phyloP scores from a whole-genome alignment of 495 filamentous ascomycete genomes.

The Penicillium verhagenii region DNA sequence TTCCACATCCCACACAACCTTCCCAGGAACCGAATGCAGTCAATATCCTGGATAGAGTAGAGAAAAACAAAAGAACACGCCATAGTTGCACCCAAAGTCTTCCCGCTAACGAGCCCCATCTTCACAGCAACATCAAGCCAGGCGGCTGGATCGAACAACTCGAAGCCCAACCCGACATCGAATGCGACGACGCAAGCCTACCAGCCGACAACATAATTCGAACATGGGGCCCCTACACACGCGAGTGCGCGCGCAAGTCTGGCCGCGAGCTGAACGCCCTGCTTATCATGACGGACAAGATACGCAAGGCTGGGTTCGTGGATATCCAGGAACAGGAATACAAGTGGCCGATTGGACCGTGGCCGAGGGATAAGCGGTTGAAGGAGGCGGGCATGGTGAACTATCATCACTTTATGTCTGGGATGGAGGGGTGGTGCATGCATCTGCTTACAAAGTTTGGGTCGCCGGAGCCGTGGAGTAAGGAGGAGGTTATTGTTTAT shows the following conservation, averaged over 20 bases:
- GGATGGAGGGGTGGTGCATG: constrained; percentile 4
- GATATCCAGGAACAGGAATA: not conserved
- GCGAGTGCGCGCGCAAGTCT: too few species aligned
- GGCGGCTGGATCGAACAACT: constrained; percentile 56
- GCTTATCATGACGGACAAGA: not conserved
- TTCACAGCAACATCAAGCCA: constrained; percentile 17
- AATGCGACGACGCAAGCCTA: constrained; percentile 42
- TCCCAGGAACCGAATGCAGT: too few species aligned
- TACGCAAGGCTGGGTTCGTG: constrained; percentile 1
- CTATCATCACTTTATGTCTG: not conserved
- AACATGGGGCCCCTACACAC: too few species aligned
- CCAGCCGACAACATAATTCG: constrained; percentile 25
- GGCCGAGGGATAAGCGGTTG: not conserved
- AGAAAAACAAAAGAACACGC: too few species aligned
- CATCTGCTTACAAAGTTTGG: constrained; percentile 3
- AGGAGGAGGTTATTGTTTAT: constrained; percentile 24
- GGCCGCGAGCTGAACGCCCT: not conserved
- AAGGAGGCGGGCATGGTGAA: constrained; percentile 3
- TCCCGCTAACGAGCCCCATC: too few species aligned
- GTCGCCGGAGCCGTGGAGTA: not conserved
- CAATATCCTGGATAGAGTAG: too few species aligned
- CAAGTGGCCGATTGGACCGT: constrained; percentile 6
- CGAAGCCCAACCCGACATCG: constrained; percentile 37
- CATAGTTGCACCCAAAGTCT: too few species aligned
- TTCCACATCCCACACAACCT: too few species aligned